These are phyloP conservation scores for Colletotrichum lindemuthianum DNA, from an alignment of 2,329 filamentous ascomycete species.

Conservation along the genomic window DNA sequence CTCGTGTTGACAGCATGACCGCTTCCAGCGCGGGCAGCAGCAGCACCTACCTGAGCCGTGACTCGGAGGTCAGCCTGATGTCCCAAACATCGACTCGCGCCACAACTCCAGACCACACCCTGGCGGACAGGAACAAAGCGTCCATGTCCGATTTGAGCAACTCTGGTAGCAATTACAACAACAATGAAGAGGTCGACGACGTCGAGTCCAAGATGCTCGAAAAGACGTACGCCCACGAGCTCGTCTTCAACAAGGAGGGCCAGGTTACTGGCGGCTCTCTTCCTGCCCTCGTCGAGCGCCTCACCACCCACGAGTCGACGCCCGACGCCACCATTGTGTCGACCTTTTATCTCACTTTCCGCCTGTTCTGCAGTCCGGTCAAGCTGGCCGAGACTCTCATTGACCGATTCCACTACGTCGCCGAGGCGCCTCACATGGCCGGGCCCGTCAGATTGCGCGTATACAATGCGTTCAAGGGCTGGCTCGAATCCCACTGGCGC, in stretches of 20 bases:
- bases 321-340: conserved; percentile 93
- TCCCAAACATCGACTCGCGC: conserved; percentile 88
- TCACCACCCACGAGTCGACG: conserved; percentile 92
- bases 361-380: conserved; percentile 85
- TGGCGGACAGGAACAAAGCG: conserved; percentile 65
- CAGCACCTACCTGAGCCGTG: conserved; percentile 81
- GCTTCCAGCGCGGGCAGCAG: conserved; percentile 81
- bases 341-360: conserved; percentile 95
- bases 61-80: conserved; percentile 81
- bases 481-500: conserved; percentile 96
- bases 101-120: conserved; percentile 79
- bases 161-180: conserved; percentile 66
- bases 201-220: conserved; percentile 87
- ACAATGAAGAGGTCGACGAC: conserved; percentile 81
- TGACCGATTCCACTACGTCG: conserved; percentile 91
- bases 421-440: conserved; percentile 77
- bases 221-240: conserved; percentile 89
- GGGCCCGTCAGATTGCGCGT: conserved; percentile 87
- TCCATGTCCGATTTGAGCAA: conserved; percentile 76
- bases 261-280: conserved; percentile 94
- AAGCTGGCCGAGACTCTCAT: conserved; percentile 86
- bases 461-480: conserved; percentile 96
- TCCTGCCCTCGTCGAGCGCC: conserved; percentile 88
- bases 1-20: conserved; percentile 75
- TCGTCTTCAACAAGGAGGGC: conserved; percentile 93